These are phyloP conservation scores for Trichoderma koningiopsis DNA, from an alignment of 2,329 filamentous ascomycete species.

Conservation along the genomic window DNA sequence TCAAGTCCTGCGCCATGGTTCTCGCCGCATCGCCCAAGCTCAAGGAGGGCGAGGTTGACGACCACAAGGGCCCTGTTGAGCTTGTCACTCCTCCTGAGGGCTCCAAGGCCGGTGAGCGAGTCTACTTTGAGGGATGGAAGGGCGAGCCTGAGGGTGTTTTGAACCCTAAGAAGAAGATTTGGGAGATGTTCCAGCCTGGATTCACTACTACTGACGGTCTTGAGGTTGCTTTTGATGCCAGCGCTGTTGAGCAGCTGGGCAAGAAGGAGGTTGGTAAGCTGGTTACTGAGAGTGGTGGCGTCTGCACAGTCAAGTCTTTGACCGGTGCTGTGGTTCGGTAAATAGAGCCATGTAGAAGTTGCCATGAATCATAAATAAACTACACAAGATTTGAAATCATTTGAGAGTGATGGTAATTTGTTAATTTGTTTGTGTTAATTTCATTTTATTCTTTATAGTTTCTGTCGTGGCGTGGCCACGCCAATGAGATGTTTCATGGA, in stretches of 20 bases:
- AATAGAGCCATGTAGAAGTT: slow-evolving; percentile 27
- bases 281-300: slow-evolving; percentile 73
- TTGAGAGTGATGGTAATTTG: background rate
- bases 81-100: slow-evolving; percentile 81
- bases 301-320: slow-evolving; percentile 81
- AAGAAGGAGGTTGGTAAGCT: slow-evolving; percentile 69
- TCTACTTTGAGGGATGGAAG: slow-evolving; percentile 93
- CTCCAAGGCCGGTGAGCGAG: slow-evolving; percentile 79
- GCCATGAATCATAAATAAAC: background rate
- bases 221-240: slow-evolving; percentile 85
- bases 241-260: slow-evolving; percentile 72
- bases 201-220: slow-evolving; percentile 84
- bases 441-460: background rate
- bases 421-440: background rate
- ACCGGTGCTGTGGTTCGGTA: slow-evolving; percentile 83
- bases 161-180: slow-evolving; percentile 99
- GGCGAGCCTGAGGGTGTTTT: slow-evolving; percentile 90
- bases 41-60: slow-evolving; percentile 78
- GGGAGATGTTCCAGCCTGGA: slow-evolving; percentile 94
- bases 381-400: background rate
- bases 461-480: background rate
- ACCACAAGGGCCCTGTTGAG: slow-evolving; percentile 90
- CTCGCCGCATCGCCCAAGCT: slow-evolving; percentile 86
- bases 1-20: slow-evolving; percentile 82
- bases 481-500: background rate